Evolutionary conservation across 805 yeast species (phyloP).

Genomic region (Lipomyces anomalus): DNA sequence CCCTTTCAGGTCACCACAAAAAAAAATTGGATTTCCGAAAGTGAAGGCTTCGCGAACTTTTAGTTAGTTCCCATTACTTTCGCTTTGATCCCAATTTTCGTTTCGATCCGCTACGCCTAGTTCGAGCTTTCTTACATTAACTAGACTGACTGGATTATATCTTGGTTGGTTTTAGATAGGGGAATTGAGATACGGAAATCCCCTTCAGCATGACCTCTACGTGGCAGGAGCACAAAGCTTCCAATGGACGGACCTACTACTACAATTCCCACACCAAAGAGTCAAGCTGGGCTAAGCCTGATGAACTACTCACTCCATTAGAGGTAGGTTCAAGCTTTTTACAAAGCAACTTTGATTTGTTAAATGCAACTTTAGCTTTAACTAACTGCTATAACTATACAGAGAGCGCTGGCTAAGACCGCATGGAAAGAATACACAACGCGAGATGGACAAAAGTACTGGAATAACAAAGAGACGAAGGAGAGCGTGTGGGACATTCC

Average conservation of each 20-base stretch:
- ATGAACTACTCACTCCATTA: slow-evolving; percentile 39
- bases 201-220: not conserved
- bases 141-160: too few species aligned
- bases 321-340: slow-evolving; percentile 27
- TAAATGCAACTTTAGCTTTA: not conserved
- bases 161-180: too few species aligned
- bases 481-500: slow-evolving; percentile 84
- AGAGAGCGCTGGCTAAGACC: slow-evolving; percentile 44
- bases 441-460: slow-evolving; percentile 59
- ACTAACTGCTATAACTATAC: slow-evolving; percentile 7
- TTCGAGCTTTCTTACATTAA: too few species aligned
- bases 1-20: too few species aligned
- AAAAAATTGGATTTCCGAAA: too few species aligned
- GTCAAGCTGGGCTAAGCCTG: slow-evolving; percentile 81
- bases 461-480: slow-evolving; percentile 57
- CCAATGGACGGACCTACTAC: slow-evolving; percentile 65
- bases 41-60: too few species aligned
- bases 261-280: slow-evolving; percentile 59
- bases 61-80: too few species aligned
- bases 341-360: not conserved
- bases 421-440: slow-evolving; percentile 51
- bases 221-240: slow-evolving; percentile 65
- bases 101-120: too few species aligned
- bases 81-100: too few species aligned
- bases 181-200: too few species aligned